Conservation (phyloP, 2,329 filamentous ascomycete species). For the Fusarium dlaminii region DNA sequence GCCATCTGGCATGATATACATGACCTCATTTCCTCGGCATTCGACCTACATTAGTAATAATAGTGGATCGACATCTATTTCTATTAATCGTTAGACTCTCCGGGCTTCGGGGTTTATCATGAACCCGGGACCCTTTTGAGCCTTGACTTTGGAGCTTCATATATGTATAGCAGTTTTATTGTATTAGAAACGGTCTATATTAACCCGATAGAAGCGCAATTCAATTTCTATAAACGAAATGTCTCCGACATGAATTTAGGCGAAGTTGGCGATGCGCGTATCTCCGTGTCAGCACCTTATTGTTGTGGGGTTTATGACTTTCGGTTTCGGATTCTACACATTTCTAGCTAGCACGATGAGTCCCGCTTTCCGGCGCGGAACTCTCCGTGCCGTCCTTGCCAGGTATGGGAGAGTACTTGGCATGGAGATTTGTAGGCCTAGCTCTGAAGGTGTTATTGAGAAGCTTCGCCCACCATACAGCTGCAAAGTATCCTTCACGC, state of each 20-base stretch:
- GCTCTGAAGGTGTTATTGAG: too few species aligned
- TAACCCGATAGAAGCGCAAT: fast-evolving
- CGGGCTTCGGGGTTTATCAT: not conserved
- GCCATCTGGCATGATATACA: not conserved
- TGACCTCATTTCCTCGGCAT: not conserved
- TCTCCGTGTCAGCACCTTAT: not conserved
- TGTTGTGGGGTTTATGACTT: not conserved
- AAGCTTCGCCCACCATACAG: not conserved
- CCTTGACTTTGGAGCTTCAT: too few species aligned
- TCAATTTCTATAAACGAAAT: fast-evolving
- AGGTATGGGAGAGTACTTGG: not conserved
- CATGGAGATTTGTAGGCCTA: not conserved
- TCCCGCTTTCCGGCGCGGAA: not conserved
- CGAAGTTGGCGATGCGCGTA: not conserved
- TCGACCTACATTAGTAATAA: not conserved
- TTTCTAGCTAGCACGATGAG: not conserved
- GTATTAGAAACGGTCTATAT: not conserved
- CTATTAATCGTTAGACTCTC: not conserved
- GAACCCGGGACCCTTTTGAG: not conserved
- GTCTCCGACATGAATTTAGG: fast-evolving
- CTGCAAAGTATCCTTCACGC: not conserved
- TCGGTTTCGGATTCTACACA: not conserved
- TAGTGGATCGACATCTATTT: not conserved
- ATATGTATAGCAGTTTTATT: not conserved
- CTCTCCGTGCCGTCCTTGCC: not conserved